phyloP scores from a whole-genome alignment of 257 asterid genomes.

The Penstemon newberryi region DNA sequence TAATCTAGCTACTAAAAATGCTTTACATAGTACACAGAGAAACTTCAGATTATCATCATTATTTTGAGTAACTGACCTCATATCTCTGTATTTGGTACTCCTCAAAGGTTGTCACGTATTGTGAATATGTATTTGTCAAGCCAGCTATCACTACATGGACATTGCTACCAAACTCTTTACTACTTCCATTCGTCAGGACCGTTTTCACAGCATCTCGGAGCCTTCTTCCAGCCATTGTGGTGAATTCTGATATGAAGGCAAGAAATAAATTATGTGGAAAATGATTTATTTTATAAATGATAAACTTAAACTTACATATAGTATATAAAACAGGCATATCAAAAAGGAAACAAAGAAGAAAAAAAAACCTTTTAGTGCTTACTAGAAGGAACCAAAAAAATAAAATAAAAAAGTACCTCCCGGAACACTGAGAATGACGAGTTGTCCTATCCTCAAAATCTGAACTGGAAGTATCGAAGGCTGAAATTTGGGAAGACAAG shows the following conservation, averaged over 20 bases:
- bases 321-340: no score
- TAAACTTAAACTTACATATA: no score
- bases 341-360: no score
- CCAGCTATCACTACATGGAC: conserved; percentile 93
- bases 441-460: conserved; percentile 63
- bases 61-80: conserved; percentile 59
- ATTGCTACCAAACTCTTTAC: conserved; percentile 51
- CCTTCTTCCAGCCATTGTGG: conserved; percentile 98
- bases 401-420: conserved; percentile 42
- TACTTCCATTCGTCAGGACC: conserved; percentile 45
- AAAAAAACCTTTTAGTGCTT: no score
- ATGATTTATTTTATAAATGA: not conserved
- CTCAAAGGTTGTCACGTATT: conserved; percentile 83
- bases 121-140: conserved; percentile 90
- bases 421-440: conserved; percentile 55
- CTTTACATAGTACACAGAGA: not conserved
- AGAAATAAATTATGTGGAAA: conserved; percentile 13
- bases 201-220: conserved; percentile 85
- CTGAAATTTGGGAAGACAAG: conserved; percentile 19
- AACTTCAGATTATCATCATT: not conserved
- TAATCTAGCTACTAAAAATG: conserved; percentile 6
- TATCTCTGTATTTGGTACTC: conserved; percentile 93
- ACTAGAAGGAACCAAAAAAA: no score
- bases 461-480: conserved; percentile 68
- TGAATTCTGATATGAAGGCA: conserved; percentile 59